Base-by-base conservation (phyloP, 2,329 filamentous ascomycete species). In the Cryphonectria nitschkei region DNA sequence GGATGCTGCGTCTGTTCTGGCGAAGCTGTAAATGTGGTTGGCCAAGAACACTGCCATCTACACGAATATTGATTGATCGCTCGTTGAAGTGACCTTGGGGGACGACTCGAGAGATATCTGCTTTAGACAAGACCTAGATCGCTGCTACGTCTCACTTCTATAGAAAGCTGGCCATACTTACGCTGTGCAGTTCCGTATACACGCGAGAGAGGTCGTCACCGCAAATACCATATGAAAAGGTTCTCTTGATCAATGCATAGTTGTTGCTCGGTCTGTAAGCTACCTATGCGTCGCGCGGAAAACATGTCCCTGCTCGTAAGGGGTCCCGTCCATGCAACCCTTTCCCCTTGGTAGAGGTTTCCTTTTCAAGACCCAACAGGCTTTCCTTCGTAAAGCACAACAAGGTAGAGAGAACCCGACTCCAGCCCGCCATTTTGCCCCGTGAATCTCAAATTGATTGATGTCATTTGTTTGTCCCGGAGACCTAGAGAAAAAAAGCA, bases 1-100 rank as follows among this genome's bases (percentile, higher is more conserved):
- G 32, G 84, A 86, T 67, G 87, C 86, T 69, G 84, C 88, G 72
- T 85, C 82, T 70, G 84, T 89, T 65, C 78, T 89, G 71, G 79
- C 85, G 69, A 86, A 86, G 80, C 80, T 89, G 75, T 89, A 82
- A 81, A 68, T 5, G 37, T 11, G 7, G 13, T 6, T 3, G 16
- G 29, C 26, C 52, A 3, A 65, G 6, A 19, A 34, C 6, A n/a
- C 13, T 50, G 52, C 29, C 29, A 7, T 19, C 16, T 2, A 29
- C 8, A 58, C 14, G 14, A 58, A 58, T 14, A 58, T 16, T 7
- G 26, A 2, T 58, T 19, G 52, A 4, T 7, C 52, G 26, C 13
- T 7, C 52, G 29, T 9, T 26, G 14, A 14, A 34, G 54, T 58
- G 14, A 8, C 29, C 11, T 9, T 11, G 8, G 37, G 13, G 54